Evolutionary conservation across 495 filamentous ascomycete genomes (phyloP).

Genomic region (Penicillium odoratum): DNA sequence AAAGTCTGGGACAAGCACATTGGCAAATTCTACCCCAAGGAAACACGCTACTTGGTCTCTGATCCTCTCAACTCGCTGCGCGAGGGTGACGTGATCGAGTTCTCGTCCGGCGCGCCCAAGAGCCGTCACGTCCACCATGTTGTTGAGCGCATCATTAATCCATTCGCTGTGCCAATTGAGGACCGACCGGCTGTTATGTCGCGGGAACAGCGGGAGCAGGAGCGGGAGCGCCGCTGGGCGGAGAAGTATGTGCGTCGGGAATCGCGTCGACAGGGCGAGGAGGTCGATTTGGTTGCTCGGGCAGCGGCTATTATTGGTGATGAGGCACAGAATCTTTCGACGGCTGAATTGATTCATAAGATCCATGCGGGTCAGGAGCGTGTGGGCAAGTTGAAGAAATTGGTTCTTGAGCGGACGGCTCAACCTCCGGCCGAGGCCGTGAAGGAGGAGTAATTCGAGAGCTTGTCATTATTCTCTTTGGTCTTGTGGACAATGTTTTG

Average conservation of each 20-base stretch:
- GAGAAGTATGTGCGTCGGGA: slow-evolving; percentile 52
- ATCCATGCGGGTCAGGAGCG: slow-evolving; percentile 24
- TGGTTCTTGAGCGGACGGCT: slow-evolving; percentile 22
- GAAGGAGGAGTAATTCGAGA: neutral
- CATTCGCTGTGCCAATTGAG: slow-evolving; percentile 62
- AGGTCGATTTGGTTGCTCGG: slow-evolving; percentile 19
- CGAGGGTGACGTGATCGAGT: slow-evolving; percentile 77
- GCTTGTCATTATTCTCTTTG: neutral
- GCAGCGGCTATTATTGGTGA: slow-evolving; percentile 2
- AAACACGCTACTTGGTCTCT: slow-evolving; percentile 59
- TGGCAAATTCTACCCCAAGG: slow-evolving; percentile 44
- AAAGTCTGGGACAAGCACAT: slow-evolving; percentile 39
- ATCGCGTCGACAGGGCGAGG: slow-evolving; percentile 29
- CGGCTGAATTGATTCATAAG: slow-evolving; percentile 24
- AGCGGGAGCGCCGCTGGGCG: slow-evolving; percentile 46
- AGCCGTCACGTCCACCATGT: slow-evolving; percentile 71
- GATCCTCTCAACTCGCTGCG: slow-evolving; percentile 74
- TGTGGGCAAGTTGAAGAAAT: slow-evolving; percentile 28
- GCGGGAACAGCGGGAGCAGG: slow-evolving; percentile 57
- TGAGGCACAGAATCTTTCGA: slow-evolving; percentile 13
- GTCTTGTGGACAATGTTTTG: slow-evolving; percentile 12
- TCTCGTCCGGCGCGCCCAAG: slow-evolving; percentile 64
- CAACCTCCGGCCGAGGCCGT: neutral
- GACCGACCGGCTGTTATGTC: slow-evolving; percentile 64
- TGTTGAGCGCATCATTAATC: slow-evolving; percentile 74